Evolutionary conservation across 495 filamentous ascomycete species (phyloP), one percentile per base, ranked within the genome.

Genomic region (Penicillium salamii): DNA sequence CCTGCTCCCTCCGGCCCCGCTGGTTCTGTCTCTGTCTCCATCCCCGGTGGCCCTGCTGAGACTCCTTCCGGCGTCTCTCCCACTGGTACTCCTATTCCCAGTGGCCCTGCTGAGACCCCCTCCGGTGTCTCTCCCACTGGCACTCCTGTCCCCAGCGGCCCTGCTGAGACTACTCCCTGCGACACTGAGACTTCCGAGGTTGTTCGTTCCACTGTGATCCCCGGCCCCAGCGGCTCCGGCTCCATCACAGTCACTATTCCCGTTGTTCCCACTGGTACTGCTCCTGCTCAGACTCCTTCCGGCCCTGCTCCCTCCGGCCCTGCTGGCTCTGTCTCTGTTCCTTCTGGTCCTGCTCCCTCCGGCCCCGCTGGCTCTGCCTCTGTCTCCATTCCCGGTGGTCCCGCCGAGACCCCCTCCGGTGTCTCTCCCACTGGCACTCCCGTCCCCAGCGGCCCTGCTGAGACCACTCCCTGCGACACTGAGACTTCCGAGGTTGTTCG

Each of bases 401-500:
- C 44, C 33, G 39, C 44, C 42, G 17, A 31, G 23, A 44, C 21
- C 17, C 44, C 50, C 18, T 29, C 54, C 21, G 54, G 52, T 44
- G 31, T 49, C 35, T 17, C 37, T 43, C 40, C 56, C 23, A 35
- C 46, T 18, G 45, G 46, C 11, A 19, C 5, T 11, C 1, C 23
- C 21, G 14, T 15, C 4, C 38, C 47, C 1, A 32, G 6, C 35
- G 49, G 40, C 3, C 42, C 51, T 12, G 45, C 41, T 41, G 49
- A 29, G 21, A 41, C 54, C 28, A 59, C 58, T 14, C 59, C 64
- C 19, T 64, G 61, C 28, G 56, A 58, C 6, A 62, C 61, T 35
- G 32, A 52, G 42, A 61, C 52, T 50, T 36, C 36, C 3, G 43
- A 54, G 38, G 46, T 36, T 9, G 41, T 54, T 14, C 9, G 33